phyloP scores from a whole-genome alignment of 1,139 yeast genomes.

The Kazachstania sp. region DNA sequence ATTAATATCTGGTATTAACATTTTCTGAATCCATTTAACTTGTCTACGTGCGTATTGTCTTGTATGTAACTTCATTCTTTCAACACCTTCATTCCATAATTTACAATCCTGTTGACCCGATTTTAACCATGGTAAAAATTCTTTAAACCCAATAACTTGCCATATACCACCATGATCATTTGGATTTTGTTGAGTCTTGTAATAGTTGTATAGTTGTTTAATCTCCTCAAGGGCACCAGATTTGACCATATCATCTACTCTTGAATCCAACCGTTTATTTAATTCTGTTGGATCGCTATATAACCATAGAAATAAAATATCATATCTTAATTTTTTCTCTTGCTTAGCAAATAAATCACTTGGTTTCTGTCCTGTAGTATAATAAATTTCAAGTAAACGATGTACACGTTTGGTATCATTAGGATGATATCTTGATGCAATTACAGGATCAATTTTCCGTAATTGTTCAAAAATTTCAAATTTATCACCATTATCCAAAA shows the following conservation, averaged over 20 bases:
- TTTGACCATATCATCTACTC: conserved; percentile 79
- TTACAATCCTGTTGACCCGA: conserved; percentile 15
- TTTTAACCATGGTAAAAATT: conserved; percentile 71
- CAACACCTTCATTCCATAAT: conserved; percentile 44
- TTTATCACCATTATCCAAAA: conserved; percentile 52
- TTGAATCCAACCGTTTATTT: conserved; percentile 53
- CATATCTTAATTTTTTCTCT: conserved; percentile 48
- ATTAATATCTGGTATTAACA: conserved; percentile 60
- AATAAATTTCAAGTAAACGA: conserved; percentile 75
- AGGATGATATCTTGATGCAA: conserved; percentile 83
- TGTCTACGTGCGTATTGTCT: conserved; percentile 83
- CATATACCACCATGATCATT: conserved; percentile 61
- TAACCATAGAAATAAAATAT: conserved; percentile 75
- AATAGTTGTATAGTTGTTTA: conserved; percentile 44
- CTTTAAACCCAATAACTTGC: conserved; percentile 96
- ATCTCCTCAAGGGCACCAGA: conserved; percentile 67
- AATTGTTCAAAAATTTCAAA: conserved; percentile 43
- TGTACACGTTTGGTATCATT: conserved; percentile 72
- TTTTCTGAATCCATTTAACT: conserved; percentile 83
- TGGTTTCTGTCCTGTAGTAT: conserved; percentile 55
- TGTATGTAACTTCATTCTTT: conserved; percentile 75
- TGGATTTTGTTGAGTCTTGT: conserved; percentile 19
- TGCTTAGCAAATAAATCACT: conserved; percentile 66
- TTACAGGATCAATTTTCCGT: conserved; percentile 52
- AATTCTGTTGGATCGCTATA: conserved; percentile 59